Base-by-base conservation (phyloP, 1,284 basidiomycete species). In the Sanghuangporus baumii region DNA sequence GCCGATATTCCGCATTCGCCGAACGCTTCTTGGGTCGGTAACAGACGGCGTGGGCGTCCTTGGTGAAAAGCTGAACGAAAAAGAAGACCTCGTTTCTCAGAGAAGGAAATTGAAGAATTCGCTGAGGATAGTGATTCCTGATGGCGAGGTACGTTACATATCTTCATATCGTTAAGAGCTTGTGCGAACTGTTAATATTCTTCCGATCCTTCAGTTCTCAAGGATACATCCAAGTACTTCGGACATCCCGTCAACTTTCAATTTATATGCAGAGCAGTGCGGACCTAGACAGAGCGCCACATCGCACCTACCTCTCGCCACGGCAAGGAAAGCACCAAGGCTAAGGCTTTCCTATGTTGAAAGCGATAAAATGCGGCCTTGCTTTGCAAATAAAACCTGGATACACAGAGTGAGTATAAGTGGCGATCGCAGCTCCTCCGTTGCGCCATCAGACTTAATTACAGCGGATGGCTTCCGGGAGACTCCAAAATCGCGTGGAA, bases 1-100 rank as follows among this genome's bases (percentile, higher is more conserved):
- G 36, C 57, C 57, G 20, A 58, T 47, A 18, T 58, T 58, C 43
- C 57, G 43, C 16, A 50, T 58, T 20, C 23, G 57, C 6, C 57
- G 43, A 18, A 58, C 57, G 3, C 18, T 47, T 7, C 46, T 48
- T 36, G 20, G 23, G n/a, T 47, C 43, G 47, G 36, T 41, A 6
- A 26, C 43, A 1, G 18, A 26, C 23, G 9, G n/a, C 12, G 41
- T 47, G 6, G 46, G 43, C 18, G 46, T 26, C 1, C 43, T 48
- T 18, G 57, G 31, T n/a, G 43, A 20, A 9, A 50, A 16, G 12
- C 31, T 47, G 57, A 58, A 36, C 5, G 57, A 58, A 31, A 50
- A 47, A 47, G 57, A 58, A n/a, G 47, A 47, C 8, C 26, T 54
- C 31, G 23, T 58, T 26, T 14, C 43, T 6, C 43, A 34, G 38